Evolutionary conservation across 768 basidiomycete species (phyloP), one percentile per base, ranked within the genome.

Genomic region (Melanogaster broomeanus): DNA sequence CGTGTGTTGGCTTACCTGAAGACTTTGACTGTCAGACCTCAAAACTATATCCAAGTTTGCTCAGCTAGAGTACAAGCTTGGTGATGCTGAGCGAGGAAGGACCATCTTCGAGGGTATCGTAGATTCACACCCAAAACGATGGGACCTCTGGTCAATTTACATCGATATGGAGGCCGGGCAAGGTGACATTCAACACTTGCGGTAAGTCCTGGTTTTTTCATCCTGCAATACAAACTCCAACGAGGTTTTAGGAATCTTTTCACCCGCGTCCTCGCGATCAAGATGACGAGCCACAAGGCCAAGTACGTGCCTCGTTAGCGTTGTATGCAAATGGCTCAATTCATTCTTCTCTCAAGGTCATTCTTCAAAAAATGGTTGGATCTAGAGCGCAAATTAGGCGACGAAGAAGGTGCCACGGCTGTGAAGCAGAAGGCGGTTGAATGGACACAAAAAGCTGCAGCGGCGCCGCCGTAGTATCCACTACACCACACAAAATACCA

Each of bases 331-430:
- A 15, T 13, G 22, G 27, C 53, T 61, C 48, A 60, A 28, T 48
- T 58, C 11, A 58, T 59, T 49, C 52, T 45, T 51, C 21, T 51
- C 25, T 42, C 12, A 51, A 94, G 92, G 72, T 83, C 87, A 25
- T 87, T 98, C 71, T 98, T 99, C 82, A 99, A 99, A 73, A 98
- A 98, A 69, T 97, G 95, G 92, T 76, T 98, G 28, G 86, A 86
- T 52, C 71, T 97, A 34, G 97, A 98, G 69, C 83, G 82, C 59
- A 81, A 83, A 58, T 72, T 94, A 52, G 97, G 96, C 4, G 91
- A 97, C 60, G 91, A 89, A 52, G 85, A 87, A 38, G 93, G 94
- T 18, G 85, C 82, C 24, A 79, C 81, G 27, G 65, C 67, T 41
- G 95, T 97, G 41, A 99, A 98, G 75, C 76, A 82, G 58, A 90